Evolutionary conservation across 371 early-diverging fungal genomes (phyloP), one percentile per base, ranked within the genome.

Genomic region (Mortierella sp.): DNA sequence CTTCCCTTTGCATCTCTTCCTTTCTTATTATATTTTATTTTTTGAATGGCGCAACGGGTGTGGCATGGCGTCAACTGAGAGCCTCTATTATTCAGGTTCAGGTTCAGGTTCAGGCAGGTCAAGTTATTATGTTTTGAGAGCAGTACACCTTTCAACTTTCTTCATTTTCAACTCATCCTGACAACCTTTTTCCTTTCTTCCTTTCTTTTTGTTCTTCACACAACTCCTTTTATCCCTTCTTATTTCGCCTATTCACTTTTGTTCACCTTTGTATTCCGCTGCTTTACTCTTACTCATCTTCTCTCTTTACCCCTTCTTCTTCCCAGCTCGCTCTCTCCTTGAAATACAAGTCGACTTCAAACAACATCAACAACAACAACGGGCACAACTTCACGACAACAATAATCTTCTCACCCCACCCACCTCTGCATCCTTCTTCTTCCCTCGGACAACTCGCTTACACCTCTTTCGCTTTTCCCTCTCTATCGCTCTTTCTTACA

Each of bases 31-130:
- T n/a, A n/a, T n/a, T n/a, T 31, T 1, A 31, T 34, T 34, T 38
- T 34, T 34, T 38, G 38, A 38, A 38, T 38, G 65, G 65, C 65
- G 65, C 8, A 34, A 65, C 9, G 38, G 24, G 63, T 14, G 65
- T 65, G 65, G 65, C 65, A 31, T 65, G 65, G 65, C 65, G 65
- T 65, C 24, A 65, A 31, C 31, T 65, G 65, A 65, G 65, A 65
- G 65, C 65, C 28, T 8, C 65, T 38, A 21, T 65, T 21, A 11
- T 54, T 26, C 14, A 34, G 9, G 31, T 34, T 47, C 6, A 24
- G 31, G n/a, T 28, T 48, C 52, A 16, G 14, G 52, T 19, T 28
- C 26, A 13, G n/a, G 11, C 26, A 13, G n/a, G 11, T 26, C 24
- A 3, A 57, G 26, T 60, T 31, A 45, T 57, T 28, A 57, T 47